Conservation (phyloP, 345 rosid genomes). For the Brassica cretica region DNA sequence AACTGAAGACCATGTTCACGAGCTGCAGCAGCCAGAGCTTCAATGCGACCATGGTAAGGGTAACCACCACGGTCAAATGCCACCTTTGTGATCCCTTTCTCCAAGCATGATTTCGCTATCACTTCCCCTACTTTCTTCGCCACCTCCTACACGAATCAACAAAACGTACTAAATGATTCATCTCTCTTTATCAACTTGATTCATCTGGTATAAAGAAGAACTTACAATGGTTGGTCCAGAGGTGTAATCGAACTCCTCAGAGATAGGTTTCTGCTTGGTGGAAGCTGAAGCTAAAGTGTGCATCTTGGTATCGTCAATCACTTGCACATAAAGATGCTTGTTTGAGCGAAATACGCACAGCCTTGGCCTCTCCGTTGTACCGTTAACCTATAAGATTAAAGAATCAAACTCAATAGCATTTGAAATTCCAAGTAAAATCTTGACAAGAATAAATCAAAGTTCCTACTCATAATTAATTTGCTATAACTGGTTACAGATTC, state of each 20-base stretch:
- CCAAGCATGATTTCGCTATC: constrained; percentile 81
- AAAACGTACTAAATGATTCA: not conserved
- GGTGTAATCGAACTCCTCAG: constrained; percentile 59
- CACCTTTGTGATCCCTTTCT: constrained; percentile 85
- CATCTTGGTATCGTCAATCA: constrained; percentile 96
- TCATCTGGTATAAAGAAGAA: not conserved
- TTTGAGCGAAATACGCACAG: constrained; percentile 80
- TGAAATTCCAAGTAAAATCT: not conserved
- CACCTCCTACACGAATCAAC: constrained; percentile 58
- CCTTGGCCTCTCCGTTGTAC: constrained; percentile 89
- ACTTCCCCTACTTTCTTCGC: constrained; percentile 83
- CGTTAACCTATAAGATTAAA: constrained; percentile 54
- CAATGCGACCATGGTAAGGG: constrained; percentile 86
- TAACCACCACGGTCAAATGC: constrained; percentile 93
- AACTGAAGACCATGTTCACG: constrained; percentile 87
- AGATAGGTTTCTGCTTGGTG: constrained; percentile 73
- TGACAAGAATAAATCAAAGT: not conserved
- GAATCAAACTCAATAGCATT: not conserved
- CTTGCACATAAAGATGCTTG: constrained; percentile 89
- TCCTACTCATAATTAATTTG: not conserved
- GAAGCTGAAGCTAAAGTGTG: constrained; percentile 93
- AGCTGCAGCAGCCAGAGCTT: constrained; percentile 81
- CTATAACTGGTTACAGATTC: not conserved
- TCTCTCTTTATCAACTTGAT: not conserved
- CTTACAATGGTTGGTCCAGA: constrained; percentile 86